These are phyloP conservation scores for Zizania palustris DNA, from an alignment of 202 grass and related monocot species.

Conservation along the genomic window DNA sequence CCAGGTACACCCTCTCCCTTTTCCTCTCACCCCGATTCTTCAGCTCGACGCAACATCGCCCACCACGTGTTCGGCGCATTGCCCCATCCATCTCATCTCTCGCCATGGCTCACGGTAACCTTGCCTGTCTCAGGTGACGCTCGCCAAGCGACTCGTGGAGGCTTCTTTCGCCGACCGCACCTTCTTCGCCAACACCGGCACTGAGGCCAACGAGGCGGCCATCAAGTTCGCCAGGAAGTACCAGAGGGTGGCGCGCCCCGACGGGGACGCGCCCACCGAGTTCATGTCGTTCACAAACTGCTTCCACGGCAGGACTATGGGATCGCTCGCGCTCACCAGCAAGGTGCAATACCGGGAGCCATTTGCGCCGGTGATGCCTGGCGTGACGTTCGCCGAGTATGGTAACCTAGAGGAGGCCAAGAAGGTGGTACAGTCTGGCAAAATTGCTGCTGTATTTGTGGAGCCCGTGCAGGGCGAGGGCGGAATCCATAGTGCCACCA, in stretches of 20 bases:
- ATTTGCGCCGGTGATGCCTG: constrained; percentile 81
- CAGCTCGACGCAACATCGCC: not conserved
- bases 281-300: constrained; percentile 74
- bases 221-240: constrained; percentile 95
- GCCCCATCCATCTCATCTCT: not conserved
- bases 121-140: constrained; percentile 50
- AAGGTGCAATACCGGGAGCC: constrained; percentile 75
- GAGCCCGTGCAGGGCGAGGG: constrained; percentile 95
- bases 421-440: constrained; percentile 58
- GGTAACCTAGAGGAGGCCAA: constrained; percentile 60
- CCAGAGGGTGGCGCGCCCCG: constrained; percentile 49
- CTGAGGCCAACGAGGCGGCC: constrained; percentile 92
- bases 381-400: constrained; percentile 65
- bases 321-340: constrained; percentile 84
- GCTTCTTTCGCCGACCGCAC: constrained; percentile 79
- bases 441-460: constrained; percentile 83
- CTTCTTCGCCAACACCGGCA: constrained; percentile 83
- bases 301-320: constrained; percentile 91
- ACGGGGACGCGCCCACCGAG: constrained; percentile 44
- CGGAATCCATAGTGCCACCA: constrained; percentile 77
- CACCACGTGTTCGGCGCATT: constrained; percentile 48
- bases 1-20: constrained; percentile 39
- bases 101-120: not conserved
- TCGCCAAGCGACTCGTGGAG: constrained; percentile 73
- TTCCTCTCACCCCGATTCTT: accelerated